phyloP scores from a whole-genome alignment of 75 land plant genomes.

The Sequoiadendron giganteum region DNA sequence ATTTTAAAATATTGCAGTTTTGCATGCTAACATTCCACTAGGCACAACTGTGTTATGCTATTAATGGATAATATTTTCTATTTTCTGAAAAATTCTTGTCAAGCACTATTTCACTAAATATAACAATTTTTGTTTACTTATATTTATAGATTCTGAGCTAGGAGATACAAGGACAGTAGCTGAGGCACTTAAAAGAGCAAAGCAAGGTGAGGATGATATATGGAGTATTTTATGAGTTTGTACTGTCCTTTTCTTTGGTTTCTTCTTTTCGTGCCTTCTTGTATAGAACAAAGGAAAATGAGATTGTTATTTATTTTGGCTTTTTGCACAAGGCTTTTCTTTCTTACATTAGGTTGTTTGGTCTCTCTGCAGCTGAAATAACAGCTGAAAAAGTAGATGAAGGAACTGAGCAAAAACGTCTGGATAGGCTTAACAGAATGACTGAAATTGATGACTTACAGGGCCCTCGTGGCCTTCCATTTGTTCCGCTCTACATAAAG shows the following conservation, averaged over 20 bases:
- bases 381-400: constrained; percentile 39
- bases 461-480: constrained; percentile 54
- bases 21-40: background rate
- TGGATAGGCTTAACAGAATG: constrained; percentile 59
- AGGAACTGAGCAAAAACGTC: constrained; percentile 28
- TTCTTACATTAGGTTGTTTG: background rate
- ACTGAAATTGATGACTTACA: constrained; percentile 91
- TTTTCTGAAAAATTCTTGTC: background rate
- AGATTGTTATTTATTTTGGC: background rate
- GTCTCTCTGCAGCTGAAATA: constrained; percentile 27
- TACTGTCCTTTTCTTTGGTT: background rate
- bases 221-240: background rate
- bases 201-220: constrained; percentile 44
- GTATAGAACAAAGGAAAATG: background rate
- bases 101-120: background rate
- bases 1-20: background rate
- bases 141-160: constrained; percentile 57
- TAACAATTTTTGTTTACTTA: background rate
- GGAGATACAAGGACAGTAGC: constrained; percentile 87
- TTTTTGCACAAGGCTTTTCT: background rate
- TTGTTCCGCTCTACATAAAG: constrained; percentile 85
- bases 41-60: background rate
- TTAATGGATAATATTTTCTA: background rate
- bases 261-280: background rate
- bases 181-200: constrained; percentile 84